Percentiles rank a stretch among this genome's conserved stretches.
Evolutionary conservation across 352 stramenopile species (phyloP).

Genomic region (Pythium sp.): DNA sequence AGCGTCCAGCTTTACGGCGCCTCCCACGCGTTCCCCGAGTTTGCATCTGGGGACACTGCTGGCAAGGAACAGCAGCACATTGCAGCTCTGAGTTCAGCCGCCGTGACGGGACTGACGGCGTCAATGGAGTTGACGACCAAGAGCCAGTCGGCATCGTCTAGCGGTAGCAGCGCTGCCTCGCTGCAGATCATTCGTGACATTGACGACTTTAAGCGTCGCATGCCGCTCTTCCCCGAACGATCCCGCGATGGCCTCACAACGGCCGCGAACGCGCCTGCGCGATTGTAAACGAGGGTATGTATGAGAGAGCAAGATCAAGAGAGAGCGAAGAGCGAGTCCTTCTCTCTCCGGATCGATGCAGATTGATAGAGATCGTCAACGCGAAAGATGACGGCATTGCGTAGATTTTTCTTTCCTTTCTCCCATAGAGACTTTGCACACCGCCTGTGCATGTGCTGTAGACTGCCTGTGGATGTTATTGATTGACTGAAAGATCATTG

Average conservation of each 20-base stretch:
- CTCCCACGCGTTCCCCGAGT: constrained; percentile 39
- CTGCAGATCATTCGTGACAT: constrained; percentile 43
- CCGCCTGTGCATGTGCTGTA: background rate
- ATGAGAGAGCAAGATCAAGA: background rate
- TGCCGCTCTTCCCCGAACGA: constrained; percentile 68
- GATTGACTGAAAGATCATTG: background rate
- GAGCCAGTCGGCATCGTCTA: background rate
- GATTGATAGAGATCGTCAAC: background rate
- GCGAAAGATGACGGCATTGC: background rate
- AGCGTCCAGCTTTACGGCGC: constrained; percentile 62
- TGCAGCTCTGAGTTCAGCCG: background rate
- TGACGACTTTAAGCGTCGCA: constrained; percentile 54
- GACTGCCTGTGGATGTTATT: background rate
- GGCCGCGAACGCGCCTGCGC: background rate
- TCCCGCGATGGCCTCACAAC: constrained; percentile 17
- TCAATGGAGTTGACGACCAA: constrained; percentile 36
- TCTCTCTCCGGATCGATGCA: background rate
- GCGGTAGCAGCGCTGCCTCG: background rate
- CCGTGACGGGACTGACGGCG: constrained; percentile 23
- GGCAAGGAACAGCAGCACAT: background rate
- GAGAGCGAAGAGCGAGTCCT: background rate
- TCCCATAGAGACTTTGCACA: background rate
- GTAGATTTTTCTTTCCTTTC: background rate
- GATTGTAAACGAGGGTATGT: background rate
- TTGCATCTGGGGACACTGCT: constrained; percentile 12